Conservation (phyloP, 306 rosid genomes). For the Morella rubra region DNA sequence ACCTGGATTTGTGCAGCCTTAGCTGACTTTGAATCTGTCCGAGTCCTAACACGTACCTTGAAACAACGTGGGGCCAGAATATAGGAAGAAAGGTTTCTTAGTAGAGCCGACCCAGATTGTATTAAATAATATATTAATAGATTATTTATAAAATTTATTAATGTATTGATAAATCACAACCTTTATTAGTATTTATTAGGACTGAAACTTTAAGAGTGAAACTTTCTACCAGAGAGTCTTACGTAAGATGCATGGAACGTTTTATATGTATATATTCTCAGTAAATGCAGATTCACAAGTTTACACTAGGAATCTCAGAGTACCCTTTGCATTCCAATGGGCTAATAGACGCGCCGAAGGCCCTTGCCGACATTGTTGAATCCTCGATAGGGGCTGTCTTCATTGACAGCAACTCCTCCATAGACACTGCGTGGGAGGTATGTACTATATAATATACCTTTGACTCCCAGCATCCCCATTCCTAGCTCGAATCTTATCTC, state of each 20-base stretch:
- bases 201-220: neutral
- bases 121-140: too few relatives aligned
- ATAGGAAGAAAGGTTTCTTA: too few relatives aligned
- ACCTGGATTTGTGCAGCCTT: neutral
- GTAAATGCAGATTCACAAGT: slow-evolving; percentile 39
- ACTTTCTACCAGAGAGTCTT: too few relatives aligned
- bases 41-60: neutral
- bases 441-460: too few relatives aligned
- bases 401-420: slow-evolving; percentile 38
- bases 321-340: slow-evolving; percentile 64
- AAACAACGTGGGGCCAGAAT: too few relatives aligned
- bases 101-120: too few relatives aligned
- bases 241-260: too few relatives aligned
- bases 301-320: slow-evolving; percentile 10
- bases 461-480: too few relatives aligned
- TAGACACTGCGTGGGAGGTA: slow-evolving; percentile 59
- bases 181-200: neutral
- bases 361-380: slow-evolving; percentile 53
- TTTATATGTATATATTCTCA: neutral
- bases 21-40: neutral
- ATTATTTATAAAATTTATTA: too few relatives aligned
- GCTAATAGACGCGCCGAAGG: slow-evolving; percentile 45
- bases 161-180: too few relatives aligned
- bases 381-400: slow-evolving; percentile 56
- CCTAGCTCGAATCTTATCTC: too few relatives aligned